Conservation (phyloP, 2,329 filamentous ascomycete species). For the Aspergillus fumigatus region DNA sequence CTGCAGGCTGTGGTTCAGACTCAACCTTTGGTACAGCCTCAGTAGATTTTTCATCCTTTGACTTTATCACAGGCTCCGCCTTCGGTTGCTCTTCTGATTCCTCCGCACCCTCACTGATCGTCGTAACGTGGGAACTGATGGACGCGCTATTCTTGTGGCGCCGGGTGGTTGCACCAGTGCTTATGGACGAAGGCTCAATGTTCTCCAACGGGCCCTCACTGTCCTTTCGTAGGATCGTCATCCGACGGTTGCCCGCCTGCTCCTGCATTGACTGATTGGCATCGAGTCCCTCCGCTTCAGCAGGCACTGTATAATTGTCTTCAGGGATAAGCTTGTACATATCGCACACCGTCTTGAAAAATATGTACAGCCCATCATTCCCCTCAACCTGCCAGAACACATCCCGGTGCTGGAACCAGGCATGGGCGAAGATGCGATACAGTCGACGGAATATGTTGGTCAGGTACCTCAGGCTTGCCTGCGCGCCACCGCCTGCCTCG, state of each 20-base stretch:
- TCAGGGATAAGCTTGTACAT: slow-evolving; percentile 81
- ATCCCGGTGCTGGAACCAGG: slow-evolving; percentile 94
- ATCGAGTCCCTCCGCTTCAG: slow-evolving; percentile 84
- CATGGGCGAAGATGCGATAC: slow-evolving; percentile 95
- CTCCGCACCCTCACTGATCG: slow-evolving; percentile 77
- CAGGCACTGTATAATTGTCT: slow-evolving; percentile 93
- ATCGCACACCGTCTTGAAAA: slow-evolving; percentile 97
- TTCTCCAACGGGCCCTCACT: slow-evolving; percentile 21
- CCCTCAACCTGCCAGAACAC: slow-evolving; percentile 94
- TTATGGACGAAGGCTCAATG: slow-evolving; percentile 46
- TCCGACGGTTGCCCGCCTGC: slow-evolving; percentile 24
- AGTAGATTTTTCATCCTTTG: slow-evolving; percentile 5
- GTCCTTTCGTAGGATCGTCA: slow-evolving; percentile 36
- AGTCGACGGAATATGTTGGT: slow-evolving; percentile 92
- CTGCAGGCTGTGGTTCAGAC: neutral
- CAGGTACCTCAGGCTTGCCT: slow-evolving; percentile 59
- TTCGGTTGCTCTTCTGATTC: slow-evolving; percentile 51
- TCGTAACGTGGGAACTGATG: slow-evolving; percentile 71
- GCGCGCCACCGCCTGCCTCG: slow-evolving; percentile 38
- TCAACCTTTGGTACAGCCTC: neutral
- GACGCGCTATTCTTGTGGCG: slow-evolving; percentile 80
- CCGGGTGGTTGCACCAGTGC: slow-evolving; percentile 66
- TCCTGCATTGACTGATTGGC: slow-evolving; percentile 27
- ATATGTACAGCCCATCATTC: slow-evolving; percentile 85
- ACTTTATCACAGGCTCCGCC: slow-evolving; percentile 11